These are phyloP conservation scores for Marasmius oreades DNA, from an alignment of 1,284 basidiomycete genomes.

Conservation along the genomic window DNA sequence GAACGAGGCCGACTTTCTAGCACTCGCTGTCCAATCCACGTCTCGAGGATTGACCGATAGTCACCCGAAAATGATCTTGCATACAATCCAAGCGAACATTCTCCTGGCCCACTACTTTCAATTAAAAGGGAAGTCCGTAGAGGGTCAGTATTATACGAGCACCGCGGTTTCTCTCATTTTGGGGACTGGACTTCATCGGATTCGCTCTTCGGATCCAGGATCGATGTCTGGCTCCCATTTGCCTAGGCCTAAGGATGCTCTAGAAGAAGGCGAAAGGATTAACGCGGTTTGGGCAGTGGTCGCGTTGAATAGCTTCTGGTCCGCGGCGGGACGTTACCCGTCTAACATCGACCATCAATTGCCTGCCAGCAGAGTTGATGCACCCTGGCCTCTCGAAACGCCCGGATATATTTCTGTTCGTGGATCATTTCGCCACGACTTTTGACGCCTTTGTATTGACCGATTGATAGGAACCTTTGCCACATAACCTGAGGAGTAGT, in stretches of 20 bases:
- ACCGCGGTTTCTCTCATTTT: conserved; percentile 12
- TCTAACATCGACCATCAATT: conserved; percentile 4
- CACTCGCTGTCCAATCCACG: not conserved
- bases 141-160: conserved; percentile 9
- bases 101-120: conserved; percentile 13
- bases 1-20: not conserved
- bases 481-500: not conserved
- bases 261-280: conserved; percentile 13
- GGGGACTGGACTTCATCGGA: conserved; percentile 10
- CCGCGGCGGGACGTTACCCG: conserved; percentile 8
- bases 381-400: conserved; percentile 15
- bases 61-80: conserved; percentile 5
- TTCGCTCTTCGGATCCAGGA: conserved; percentile 1
- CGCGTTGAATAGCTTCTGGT: conserved; percentile 11
- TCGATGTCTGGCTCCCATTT: not conserved
- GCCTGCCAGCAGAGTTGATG: conserved; percentile 9
- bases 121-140: conserved; percentile 1
- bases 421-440: not conserved
- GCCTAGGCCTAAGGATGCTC: not conserved
- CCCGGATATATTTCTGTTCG: not conserved
- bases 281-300: conserved; percentile 15
- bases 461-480: not conserved
- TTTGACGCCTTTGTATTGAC: not conserved
- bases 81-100: conserved; percentile 12
- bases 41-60: not conserved